Evolutionary conservation across 768 basidiomycete genomes (phyloP).

Genomic region (Pisolithus albus): DNA sequence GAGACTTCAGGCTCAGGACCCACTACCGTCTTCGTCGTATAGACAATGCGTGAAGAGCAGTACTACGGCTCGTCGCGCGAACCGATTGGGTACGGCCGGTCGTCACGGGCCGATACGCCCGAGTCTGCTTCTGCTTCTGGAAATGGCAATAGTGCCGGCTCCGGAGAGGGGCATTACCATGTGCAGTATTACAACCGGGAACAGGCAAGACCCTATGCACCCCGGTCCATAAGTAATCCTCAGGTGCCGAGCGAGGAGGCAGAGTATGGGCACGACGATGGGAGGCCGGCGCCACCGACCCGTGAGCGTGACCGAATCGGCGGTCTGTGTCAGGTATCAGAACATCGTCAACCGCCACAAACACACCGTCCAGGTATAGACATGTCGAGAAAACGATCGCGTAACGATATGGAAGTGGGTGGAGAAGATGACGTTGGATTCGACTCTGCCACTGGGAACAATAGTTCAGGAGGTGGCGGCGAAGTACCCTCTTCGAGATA

Average conservation of each 20-base stretch:
- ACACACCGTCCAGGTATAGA: slow-evolving; percentile 34
- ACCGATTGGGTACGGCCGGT: slow-evolving; percentile 27
- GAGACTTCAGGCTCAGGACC: slow-evolving; percentile 28
- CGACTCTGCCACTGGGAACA: slow-evolving; percentile 20
- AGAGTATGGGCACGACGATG: slow-evolving; percentile 52
- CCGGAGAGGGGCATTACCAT: slow-evolving; percentile 41
- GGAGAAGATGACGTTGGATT: slow-evolving; percentile 42
- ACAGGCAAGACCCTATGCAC: slow-evolving; percentile 42
- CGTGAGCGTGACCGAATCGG: slow-evolving; percentile 35
- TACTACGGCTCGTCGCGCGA: slow-evolving; percentile 22
- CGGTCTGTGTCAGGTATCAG: slow-evolving; percentile 26
- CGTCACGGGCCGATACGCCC: slow-evolving; percentile 53
- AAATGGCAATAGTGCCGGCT: slow-evolving; percentile 19
- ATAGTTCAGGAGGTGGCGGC: slow-evolving; percentile 20
- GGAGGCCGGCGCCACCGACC: slow-evolving; percentile 27
- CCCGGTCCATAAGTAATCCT: slow-evolving; percentile 43
- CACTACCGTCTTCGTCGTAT: slow-evolving; percentile 19
- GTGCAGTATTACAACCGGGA: slow-evolving; percentile 46
- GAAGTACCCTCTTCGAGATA: slow-evolving; percentile 29
- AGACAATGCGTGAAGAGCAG: slow-evolving; percentile 23
- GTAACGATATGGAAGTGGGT: slow-evolving; percentile 61
- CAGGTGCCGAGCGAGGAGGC: slow-evolving; percentile 36
- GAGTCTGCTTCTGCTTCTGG: slow-evolving; percentile 47
- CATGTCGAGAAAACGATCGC: slow-evolving; percentile 47
- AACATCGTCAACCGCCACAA: slow-evolving; percentile 18